Evolutionary conservation across 306 rosid genomes (phyloP).

Genomic region (Mimosa bimucronata): DNA sequence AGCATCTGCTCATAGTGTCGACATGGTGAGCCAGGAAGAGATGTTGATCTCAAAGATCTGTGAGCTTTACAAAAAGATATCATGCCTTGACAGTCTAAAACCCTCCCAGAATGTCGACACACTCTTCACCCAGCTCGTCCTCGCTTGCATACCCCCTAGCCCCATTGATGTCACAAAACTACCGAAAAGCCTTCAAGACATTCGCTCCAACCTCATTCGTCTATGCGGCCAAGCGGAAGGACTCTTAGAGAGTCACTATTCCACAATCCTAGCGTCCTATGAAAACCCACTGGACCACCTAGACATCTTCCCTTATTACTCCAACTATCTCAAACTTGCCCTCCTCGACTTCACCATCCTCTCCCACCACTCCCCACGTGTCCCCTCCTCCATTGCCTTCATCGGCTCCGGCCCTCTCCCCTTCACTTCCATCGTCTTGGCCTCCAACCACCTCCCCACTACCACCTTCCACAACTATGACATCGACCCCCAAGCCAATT

Average conservation of each 20-base stretch:
- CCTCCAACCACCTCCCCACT: slow-evolving; percentile 62
- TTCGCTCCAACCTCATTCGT: slow-evolving; percentile 63
- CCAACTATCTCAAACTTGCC: slow-evolving; percentile 78
- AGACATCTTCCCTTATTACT: slow-evolving; percentile 72
- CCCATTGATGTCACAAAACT: slow-evolving; percentile 66
- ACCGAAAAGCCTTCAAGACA: slow-evolving; percentile 49
- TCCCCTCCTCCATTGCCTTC: slow-evolving; percentile 60
- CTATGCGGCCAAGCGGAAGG: slow-evolving; percentile 86
- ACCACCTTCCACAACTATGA: slow-evolving; percentile 80
- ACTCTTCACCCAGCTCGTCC: slow-evolving; percentile 77
- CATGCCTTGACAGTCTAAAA: slow-evolving; percentile 64
- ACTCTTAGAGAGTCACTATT: slow-evolving; percentile 63
- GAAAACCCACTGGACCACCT: slow-evolving; percentile 62
- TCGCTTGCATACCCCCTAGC: slow-evolving; percentile 77
- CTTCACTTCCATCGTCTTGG: slow-evolving; percentile 79
- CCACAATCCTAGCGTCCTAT: slow-evolving; percentile 53
- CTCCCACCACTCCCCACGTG: slow-evolving; percentile 47
- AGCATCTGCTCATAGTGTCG: slow-evolving; percentile 57
- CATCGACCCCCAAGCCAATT: slow-evolving; percentile 73
- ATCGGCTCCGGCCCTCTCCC: slow-evolving; percentile 94
- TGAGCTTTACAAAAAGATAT: slow-evolving; percentile 61
- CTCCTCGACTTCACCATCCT: slow-evolving; percentile 77
- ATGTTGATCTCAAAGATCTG: slow-evolving; percentile 51
- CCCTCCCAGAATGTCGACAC: slow-evolving; percentile 86
- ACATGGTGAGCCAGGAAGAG: slow-evolving; percentile 82